Evolutionary conservation across 176 grass and related monocot species (phyloP).

Genomic region (Miscanthus lutarioriparius): DNA sequence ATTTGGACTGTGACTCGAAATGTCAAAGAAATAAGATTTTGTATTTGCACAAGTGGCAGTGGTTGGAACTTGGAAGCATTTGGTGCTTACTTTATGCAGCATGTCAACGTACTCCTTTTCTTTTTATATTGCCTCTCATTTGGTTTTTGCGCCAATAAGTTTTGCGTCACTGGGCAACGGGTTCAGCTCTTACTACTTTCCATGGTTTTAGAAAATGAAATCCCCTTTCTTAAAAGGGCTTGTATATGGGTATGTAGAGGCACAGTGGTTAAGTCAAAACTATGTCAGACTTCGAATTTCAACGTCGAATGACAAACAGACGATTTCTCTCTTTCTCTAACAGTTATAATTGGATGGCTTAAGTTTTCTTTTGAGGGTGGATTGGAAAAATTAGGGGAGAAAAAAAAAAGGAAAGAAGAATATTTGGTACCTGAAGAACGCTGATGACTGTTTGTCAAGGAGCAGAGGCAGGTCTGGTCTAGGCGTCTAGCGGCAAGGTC

Average conservation of each 20-base stretch:
- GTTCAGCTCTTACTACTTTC: background rate
- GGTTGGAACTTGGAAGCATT: background rate
- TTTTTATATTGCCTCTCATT: background rate
- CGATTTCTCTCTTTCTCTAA: background rate
- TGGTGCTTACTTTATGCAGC: background rate
- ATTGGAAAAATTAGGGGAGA: no score
- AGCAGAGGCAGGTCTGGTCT: no score
- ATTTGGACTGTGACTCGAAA: conserved; percentile 15
- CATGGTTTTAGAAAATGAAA: background rate
- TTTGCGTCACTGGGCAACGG: background rate
- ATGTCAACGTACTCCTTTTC: background rate
- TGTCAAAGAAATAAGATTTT: background rate
- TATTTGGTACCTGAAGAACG: no score
- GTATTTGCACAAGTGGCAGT: background rate
- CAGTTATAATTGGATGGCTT: no score
- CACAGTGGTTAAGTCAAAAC: background rate
- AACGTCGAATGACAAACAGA: background rate
- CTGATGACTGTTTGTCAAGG: no score
- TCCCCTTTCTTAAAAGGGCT: background rate
- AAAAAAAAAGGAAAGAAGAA: no score
- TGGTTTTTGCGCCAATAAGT: background rate
- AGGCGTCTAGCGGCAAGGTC: no score
- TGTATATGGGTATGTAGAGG: background rate
- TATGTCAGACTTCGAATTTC: background rate
- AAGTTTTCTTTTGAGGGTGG: no score